Evolutionary conservation across 1,284 basidiomycete species (phyloP), one percentile per base, ranked within the genome.

Genomic region (Trichosporon sp.): DNA sequence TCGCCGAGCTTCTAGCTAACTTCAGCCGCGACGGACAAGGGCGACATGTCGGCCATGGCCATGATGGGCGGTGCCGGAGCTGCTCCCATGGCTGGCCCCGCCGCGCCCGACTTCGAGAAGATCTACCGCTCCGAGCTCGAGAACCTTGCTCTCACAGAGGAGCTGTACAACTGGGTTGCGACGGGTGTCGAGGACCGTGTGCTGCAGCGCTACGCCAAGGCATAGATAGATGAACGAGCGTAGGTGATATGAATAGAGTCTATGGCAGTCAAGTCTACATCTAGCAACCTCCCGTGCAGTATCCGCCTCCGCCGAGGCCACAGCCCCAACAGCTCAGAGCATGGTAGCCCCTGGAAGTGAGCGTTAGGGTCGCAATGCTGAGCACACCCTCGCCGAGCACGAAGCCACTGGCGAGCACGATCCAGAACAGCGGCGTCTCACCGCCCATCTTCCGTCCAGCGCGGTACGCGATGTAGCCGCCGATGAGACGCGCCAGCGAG

Each of bases 331-430:
- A 98, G 77, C 92, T 95, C 35, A 87, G 84, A 1, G 90, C 89
- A 11, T 90, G 90, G 7, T 92, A 85, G 0, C 93, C 93, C 56
- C 87, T 87, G 54, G 90, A 92, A 76, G 90, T 89, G 73, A 96
- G 83, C 8, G 91, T 80, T 66, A 98, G 86, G 7, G 91, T 90
- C 37, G 95, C 84, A 61, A 98, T 89, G 79, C 93, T 95, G 31
- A 93, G 87, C 51, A 97, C 90, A 1, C 96, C 87, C 75, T 98
- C 96, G 35, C 96, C 96, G 19, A 98, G 86, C 35, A 98, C 96
- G 78, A 98, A 97, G 0, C 96, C 96, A 78, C 92, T 94, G 3
- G 96, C 96, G 38, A 97, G 87, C 43, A 98, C 90, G 76, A 98
- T 92, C 66, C 96, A 79, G 37, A 86, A 65, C 87, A 88, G 74